Base-by-base conservation (phyloP, 23 red algal species). In the Gracilariopsis chorda region DNA sequence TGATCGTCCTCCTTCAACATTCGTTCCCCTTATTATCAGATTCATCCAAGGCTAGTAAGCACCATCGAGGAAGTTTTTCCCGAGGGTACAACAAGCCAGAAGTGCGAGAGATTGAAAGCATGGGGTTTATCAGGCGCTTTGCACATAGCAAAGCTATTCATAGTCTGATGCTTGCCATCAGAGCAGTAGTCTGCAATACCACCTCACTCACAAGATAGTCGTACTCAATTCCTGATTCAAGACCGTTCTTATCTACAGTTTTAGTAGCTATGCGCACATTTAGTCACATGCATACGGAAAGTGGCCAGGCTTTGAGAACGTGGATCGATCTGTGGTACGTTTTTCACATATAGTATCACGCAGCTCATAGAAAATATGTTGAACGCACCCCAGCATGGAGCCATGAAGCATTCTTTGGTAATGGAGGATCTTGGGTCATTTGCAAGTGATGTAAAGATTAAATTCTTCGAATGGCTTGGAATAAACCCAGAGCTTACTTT, bases 81-180 rank as follows among this genome's bases (percentile, higher is more conserved):
- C n/a, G n/a, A n/a, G n/a, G n/a, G n/a, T n/a, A n/a, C 23, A 28
- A 56, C 27, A 57, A 84, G 32, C 30, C 36, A 7, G 56, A 67
- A 49, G 0, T 63, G 13, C 56, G 30, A 21, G 58, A 67, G 43
- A 46, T 84, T 37, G 80, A 84, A 46, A 68, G 80, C 40, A 42
- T 68, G 7, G 80, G 58, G 6, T 43, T 84, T 27, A 68, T 84
- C 13, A 10, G 80, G 27, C 23, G 80, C 19, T 84, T 84, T 68
- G 80, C 80, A 23, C 58, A 63, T 46, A 21, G 53, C 20, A 84
- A 67, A 64, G 80, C 80, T 84, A 30, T 84, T 24, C 56, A 63
- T 24, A 63, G 20, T 36, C 34, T 84, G 51, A 20, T 68, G 20
- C 33, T 84, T 25, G 29, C 80, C 20, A 40, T 84, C 10, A n/a